These are phyloP conservation scores for Saccharomyces hybrid DNA, from an alignment of 1,139 yeast species.

Conservation along the genomic window DNA sequence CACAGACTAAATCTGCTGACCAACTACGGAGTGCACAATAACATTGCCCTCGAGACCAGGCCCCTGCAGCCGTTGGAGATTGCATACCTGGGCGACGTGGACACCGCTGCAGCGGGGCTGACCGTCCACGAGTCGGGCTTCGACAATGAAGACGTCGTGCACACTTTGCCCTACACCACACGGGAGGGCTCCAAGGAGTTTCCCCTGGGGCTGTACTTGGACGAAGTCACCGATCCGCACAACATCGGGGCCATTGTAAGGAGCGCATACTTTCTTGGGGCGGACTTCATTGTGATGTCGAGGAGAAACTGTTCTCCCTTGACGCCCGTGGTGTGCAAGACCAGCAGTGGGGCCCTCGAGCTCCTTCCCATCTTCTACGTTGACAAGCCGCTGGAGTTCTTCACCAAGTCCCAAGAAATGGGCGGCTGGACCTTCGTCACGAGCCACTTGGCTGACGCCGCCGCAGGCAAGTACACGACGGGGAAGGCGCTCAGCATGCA, in stretches of 20 bases:
- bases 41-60: conserved; percentile 62
- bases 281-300: conserved; percentile 68
- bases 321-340: conserved; percentile 64
- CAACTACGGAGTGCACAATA: conserved; percentile 73
- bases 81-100: conserved; percentile 33
- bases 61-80: conserved; percentile 45
- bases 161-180: neutral
- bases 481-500: conserved; percentile 36
- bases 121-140: conserved; percentile 6
- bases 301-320: conserved; percentile 64
- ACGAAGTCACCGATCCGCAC: conserved; percentile 83
- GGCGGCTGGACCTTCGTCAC: conserved; percentile 71
- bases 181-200: conserved; percentile 25
- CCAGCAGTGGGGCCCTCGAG: conserved; percentile 87
- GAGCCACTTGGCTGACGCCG: conserved; percentile 32
- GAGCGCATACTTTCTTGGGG: conserved; percentile 78
- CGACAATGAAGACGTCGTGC: neutral
- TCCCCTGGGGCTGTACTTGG: conserved; percentile 72
- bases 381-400: conserved; percentile 51
- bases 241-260: conserved; percentile 82
- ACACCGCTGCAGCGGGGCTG: conserved; percentile 16
- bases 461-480: conserved; percentile 11
- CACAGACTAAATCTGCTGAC: conserved; percentile 55
- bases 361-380: conserved; percentile 53
- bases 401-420: conserved; percentile 42